Conservation (phyloP, 2,329 filamentous ascomycete species). For the Eutypa lata region DNA sequence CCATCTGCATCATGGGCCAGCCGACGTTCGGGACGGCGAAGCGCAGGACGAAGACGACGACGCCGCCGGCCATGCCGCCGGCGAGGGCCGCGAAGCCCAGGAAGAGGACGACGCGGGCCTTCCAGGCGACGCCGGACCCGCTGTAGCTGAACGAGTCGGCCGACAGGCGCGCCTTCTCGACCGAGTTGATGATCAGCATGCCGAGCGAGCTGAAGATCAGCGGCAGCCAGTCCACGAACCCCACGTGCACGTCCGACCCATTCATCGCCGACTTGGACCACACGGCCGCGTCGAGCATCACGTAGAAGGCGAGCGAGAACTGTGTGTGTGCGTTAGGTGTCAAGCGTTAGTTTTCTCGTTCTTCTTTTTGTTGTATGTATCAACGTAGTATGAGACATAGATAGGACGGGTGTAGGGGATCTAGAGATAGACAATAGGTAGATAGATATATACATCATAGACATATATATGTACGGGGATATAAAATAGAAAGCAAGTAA, state of each 20-base stretch:
- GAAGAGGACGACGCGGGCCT: slow-evolving; percentile 66
- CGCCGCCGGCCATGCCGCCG: slow-evolving; percentile 66
- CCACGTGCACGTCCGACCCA: slow-evolving; percentile 59
- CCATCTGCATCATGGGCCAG: slow-evolving; percentile 63
- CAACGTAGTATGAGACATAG: too few relatives aligned
- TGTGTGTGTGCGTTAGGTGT: slow-evolving; percentile 23
- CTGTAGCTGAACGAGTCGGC: slow-evolving; percentile 62
- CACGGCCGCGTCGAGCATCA: slow-evolving; percentile 64
- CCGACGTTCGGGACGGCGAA: slow-evolving; percentile 55
- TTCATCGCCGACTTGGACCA: slow-evolving; percentile 63
- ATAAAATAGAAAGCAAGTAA: background rate
- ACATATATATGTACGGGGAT: too few relatives aligned
- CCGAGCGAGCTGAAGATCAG: slow-evolving; percentile 64
- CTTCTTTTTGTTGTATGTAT: too few relatives aligned
- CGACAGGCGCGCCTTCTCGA: slow-evolving; percentile 64
- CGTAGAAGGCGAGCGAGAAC: slow-evolving; percentile 68
- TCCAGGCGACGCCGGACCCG: slow-evolving; percentile 63
- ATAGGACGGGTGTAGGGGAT: too few relatives aligned
- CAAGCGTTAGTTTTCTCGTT: background rate
- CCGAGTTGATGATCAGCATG: slow-evolving; percentile 70
- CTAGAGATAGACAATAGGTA: background rate
- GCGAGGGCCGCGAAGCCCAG: slow-evolving; percentile 63
- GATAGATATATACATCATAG: background rate
- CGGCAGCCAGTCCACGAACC: slow-evolving; percentile 68
- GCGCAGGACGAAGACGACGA: slow-evolving; percentile 66